Evolutionary conservation across 106 monocot species (phyloP).

Genomic region (Allium sativum): DNA sequence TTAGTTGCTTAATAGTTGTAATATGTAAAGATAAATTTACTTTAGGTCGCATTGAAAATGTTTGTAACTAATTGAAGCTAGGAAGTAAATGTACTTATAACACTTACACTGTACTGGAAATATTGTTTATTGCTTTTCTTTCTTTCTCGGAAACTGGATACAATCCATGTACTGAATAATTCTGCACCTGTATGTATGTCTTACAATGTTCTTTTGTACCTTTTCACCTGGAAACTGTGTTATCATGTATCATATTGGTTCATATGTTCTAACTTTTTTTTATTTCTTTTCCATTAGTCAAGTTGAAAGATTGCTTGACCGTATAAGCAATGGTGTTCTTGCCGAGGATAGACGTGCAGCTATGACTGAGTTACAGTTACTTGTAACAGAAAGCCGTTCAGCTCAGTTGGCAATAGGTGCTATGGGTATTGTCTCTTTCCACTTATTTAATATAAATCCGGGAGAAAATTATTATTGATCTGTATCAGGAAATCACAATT

Average conservation of each 20-base stretch:
- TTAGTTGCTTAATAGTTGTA: no score
- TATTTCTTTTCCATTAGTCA: slow-evolving; percentile 32
- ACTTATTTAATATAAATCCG: background rate
- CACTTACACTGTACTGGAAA: background rate
- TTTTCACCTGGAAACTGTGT: background rate
- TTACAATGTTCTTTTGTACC: no score
- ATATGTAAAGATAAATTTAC: no score
- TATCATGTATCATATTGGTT: background rate
- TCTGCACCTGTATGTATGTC: no score
- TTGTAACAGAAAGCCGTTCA: slow-evolving; percentile 86
- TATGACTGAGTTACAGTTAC: slow-evolving; percentile 75
- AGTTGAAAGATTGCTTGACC: slow-evolving; percentile 73
- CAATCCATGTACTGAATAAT: no score
- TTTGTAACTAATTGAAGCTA: background rate
- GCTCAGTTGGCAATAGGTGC: slow-evolving; percentile 95
- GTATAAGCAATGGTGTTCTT: slow-evolving; percentile 85
- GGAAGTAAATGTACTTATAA: background rate
- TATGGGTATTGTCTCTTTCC: slow-evolving; percentile 21
- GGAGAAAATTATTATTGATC: no score
- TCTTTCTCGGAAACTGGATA: no score
- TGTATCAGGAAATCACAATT: no score
- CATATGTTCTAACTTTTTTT: background rate
- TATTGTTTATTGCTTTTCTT: background rate
- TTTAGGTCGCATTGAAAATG: no score
- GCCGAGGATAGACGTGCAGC: slow-evolving; percentile 88